A percentile compares a stretch with the other conserved stretches of the same genome.
Conservation (phyloP, 495 filamentous ascomycete genomes). For the Penicillium egyptiacum region DNA sequence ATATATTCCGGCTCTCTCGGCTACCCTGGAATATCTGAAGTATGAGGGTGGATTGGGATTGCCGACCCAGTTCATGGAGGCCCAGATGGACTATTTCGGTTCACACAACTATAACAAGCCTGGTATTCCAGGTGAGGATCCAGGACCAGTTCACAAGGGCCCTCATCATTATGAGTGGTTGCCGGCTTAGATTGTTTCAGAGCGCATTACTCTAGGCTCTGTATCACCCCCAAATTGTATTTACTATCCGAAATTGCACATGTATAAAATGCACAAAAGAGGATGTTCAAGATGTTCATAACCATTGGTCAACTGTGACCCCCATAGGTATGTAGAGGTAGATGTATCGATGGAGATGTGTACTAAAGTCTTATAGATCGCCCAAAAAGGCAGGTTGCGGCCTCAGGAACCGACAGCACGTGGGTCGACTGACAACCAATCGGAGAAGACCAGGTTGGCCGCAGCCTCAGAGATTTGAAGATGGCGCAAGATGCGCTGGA, state of each 20-base stretch:
- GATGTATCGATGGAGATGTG: no score
- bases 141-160: slow-evolving; percentile 41
- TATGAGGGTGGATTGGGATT: slow-evolving; percentile 55
- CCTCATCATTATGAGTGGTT: slow-evolving; percentile 48
- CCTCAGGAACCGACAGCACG: slow-evolving; percentile 19
- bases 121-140: slow-evolving; percentile 42
- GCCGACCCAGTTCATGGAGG: slow-evolving; percentile 73
- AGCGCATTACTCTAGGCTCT: background rate
- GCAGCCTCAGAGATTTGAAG: slow-evolving; percentile 17
- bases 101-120: slow-evolving; percentile 63
- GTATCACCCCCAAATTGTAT: background rate
- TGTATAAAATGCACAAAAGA: background rate
- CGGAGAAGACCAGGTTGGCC: slow-evolving; percentile 15
- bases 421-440: slow-evolving; percentile 22
- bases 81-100: slow-evolving; percentile 76
- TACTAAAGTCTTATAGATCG: background rate
- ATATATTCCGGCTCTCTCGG: slow-evolving; percentile 61
- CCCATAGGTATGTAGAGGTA: background rate
- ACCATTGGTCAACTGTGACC: background rate
- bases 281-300: background rate
- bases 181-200: slow-evolving; percentile 21
- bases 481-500: slow-evolving; percentile 20
- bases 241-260: background rate
- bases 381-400: slow-evolving; percentile 12
- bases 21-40: slow-evolving; percentile 70